A percentile compares a stretch with the other conserved stretches of the same genome.
These are phyloP conservation scores for Laguncularia racemosa DNA, from an alignment of 345 rosid genomes.

Conservation along the genomic window DNA sequence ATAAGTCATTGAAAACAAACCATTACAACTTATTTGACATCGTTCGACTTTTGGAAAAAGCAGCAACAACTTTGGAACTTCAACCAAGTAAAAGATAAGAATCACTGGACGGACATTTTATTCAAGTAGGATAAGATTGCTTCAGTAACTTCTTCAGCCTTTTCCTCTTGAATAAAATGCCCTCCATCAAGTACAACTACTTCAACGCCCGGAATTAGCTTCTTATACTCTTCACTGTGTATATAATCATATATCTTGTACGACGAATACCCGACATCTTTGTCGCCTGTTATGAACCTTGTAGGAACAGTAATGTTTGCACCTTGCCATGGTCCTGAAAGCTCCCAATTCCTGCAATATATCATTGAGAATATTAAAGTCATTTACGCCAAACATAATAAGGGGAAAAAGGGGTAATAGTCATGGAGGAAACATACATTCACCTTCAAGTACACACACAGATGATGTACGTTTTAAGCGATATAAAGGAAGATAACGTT, in stretches of 20 bases:
- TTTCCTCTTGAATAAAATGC: constrained; percentile 22
- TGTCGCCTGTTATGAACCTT: constrained; percentile 17
- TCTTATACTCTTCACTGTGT: constrained; percentile 9
- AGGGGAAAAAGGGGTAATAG: too few relatives aligned
- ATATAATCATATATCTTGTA: constrained; percentile 13
- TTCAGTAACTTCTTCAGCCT: constrained; percentile 11
- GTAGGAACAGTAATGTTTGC: constrained; percentile 15
- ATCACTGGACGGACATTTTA: constrained; percentile 1
- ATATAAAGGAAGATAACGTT: neutral
- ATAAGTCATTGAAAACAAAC: too few relatives aligned
- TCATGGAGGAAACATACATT: too few relatives aligned
- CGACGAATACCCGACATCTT: constrained; percentile 10
- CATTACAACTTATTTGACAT: too few relatives aligned
- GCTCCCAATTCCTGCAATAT: constrained; percentile 17
- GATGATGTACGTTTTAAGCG: too few relatives aligned
- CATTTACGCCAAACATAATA: too few relatives aligned
- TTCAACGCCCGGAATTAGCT: constrained; percentile 15
- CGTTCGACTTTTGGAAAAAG: too few relatives aligned
- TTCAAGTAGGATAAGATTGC: constrained; percentile 11
- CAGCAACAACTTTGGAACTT: too few relatives aligned
- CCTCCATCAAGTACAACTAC: constrained; percentile 13
- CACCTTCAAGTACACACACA: too few relatives aligned
- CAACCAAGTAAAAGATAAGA: too few relatives aligned
- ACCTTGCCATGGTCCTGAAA: constrained; percentile 18
- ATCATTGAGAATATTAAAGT: too few relatives aligned